These are phyloP conservation scores for Schizophyllum commune DNA, from an alignment of 1,284 basidiomycete species.

Conservation along the genomic window DNA sequence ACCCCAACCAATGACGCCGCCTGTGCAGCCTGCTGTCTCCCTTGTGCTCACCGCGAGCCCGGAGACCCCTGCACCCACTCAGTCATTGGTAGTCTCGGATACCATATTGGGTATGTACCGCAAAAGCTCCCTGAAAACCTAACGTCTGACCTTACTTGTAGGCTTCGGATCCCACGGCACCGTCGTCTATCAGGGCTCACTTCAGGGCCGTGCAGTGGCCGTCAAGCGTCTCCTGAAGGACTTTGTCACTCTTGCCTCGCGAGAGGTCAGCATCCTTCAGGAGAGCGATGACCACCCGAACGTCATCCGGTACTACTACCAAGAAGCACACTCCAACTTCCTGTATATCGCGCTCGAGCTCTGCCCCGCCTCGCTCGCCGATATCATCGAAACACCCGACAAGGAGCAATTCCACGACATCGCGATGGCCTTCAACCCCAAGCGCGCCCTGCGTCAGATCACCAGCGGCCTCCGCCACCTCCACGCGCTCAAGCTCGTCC, in stretches of 20 bases:
- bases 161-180: constrained; percentile 97
- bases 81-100: constrained; percentile 65
- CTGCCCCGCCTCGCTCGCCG: constrained; percentile 91
- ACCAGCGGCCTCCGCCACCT: constrained; percentile 85
- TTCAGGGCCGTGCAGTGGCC: constrained; percentile 93
- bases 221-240: constrained; percentile 94
- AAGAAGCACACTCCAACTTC: constrained; percentile 90
- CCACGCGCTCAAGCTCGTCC: constrained; percentile 93
- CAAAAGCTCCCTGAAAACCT: neutral
- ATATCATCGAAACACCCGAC: constrained; percentile 82
- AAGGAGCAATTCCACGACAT: constrained; percentile 59
- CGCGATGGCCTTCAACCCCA: constrained; percentile 70
- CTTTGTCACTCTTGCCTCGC: constrained; percentile 90
- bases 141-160: constrained; percentile 21
- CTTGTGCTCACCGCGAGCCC: constrained; percentile 1
- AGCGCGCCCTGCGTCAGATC: constrained; percentile 84
- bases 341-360: constrained; percentile 96
- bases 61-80: constrained; percentile 13
- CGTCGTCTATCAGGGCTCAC: constrained; percentile 87
- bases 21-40: neutral
- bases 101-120: constrained; percentile 60
- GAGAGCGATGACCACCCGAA: constrained; percentile 98
- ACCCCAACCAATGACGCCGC: constrained; percentile 3
- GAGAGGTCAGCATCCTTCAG: constrained; percentile 91
- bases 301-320: constrained; percentile 97